Evolutionary conservation across 2,329 filamentous ascomycete genomes (phyloP).

Genomic region (Penicillium thymicola): DNA sequence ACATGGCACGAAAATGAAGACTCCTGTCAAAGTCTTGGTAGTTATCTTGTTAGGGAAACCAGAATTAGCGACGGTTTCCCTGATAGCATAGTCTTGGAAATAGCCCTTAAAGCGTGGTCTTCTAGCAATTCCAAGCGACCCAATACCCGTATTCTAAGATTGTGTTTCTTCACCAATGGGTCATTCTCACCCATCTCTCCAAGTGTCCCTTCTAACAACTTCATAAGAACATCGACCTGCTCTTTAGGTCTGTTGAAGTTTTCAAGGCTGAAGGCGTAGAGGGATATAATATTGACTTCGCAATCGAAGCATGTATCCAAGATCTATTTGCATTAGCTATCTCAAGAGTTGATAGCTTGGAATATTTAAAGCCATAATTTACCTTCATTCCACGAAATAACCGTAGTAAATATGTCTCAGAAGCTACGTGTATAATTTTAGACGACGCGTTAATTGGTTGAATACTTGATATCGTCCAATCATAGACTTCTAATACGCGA

Average conservation of each 20-base stretch:
- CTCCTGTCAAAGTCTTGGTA: background rate
- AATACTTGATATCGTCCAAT: background rate
- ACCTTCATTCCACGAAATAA: background rate
- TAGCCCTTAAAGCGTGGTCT: background rate
- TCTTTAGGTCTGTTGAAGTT: conserved; percentile 13
- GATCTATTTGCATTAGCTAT: background rate
- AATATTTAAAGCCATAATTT: background rate
- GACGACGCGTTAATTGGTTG: too few relatives aligned
- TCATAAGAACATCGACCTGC: conserved; percentile 7
- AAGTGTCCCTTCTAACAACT: background rate
- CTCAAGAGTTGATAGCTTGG: too few relatives aligned
- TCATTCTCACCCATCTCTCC: background rate
- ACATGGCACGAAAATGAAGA: background rate
- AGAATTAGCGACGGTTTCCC: background rate
- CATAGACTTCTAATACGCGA: background rate
- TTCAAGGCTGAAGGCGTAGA: conserved; percentile 16
- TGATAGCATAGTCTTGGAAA: background rate
- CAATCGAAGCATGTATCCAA: background rate
- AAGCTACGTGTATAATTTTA: background rate
- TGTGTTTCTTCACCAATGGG: background rate
- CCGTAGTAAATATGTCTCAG: background rate
- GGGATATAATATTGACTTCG: conserved; percentile 4
- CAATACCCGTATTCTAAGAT: background rate
- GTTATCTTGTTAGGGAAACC: background rate
- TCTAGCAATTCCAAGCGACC: background rate